Evolutionary conservation across 768 basidiomycete species (phyloP).

Genomic region (Gymnopilus junonius): DNA sequence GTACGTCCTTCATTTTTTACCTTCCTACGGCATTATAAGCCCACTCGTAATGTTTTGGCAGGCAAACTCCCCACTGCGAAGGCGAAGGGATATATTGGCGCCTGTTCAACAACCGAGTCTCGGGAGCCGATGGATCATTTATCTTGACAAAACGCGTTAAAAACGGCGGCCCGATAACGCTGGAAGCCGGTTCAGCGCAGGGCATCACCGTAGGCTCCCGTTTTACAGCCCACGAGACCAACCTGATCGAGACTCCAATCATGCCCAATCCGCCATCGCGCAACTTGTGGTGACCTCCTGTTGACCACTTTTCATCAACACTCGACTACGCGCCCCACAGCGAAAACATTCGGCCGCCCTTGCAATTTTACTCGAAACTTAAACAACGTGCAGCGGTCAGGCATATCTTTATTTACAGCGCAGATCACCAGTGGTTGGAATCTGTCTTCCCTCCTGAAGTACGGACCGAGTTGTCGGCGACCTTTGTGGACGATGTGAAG

Average conservation of each 20-base stretch:
- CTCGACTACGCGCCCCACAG: constrained; percentile 10
- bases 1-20: constrained; percentile 17
- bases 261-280: constrained; percentile 28
- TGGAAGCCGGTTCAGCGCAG: constrained; percentile 37
- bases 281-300: constrained; percentile 23
- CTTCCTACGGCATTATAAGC: neutral
- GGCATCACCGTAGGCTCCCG: constrained; percentile 34
- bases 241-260: constrained; percentile 22
- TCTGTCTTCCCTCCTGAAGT: constrained; percentile 21
- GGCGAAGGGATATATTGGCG: constrained; percentile 35
- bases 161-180: constrained; percentile 7
- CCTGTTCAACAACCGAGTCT: constrained; percentile 33
- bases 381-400: constrained; percentile 14
- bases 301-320: constrained; percentile 24
- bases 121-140: constrained; percentile 32
- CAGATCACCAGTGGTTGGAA: constrained; percentile 31
- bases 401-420: constrained; percentile 27
- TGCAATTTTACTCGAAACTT: constrained; percentile 31
- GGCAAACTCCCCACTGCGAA: constrained; percentile 42
- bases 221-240: constrained; percentile 28
- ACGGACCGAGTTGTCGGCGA: constrained; percentile 12
- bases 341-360: constrained; percentile 12
- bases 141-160: constrained; percentile 26
- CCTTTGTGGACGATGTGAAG: constrained; percentile 18
- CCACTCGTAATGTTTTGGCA: constrained; percentile 13